These are phyloP conservation scores for Eleusine indica DNA, from an alignment of 176 grass and related monocot genomes.

Conservation along the genomic window DNA sequence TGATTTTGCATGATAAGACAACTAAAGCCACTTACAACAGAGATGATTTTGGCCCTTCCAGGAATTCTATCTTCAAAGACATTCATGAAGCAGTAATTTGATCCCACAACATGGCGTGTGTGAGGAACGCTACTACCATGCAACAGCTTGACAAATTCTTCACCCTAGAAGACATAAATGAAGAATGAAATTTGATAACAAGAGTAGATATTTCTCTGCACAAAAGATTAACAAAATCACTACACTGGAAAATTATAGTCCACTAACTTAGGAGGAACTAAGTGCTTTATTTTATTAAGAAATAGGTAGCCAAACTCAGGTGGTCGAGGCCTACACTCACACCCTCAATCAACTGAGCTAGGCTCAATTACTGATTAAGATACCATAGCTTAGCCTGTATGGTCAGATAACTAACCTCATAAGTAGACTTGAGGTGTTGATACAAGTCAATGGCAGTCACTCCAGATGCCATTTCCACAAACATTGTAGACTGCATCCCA, in stretches of 20 bases:
- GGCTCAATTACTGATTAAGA: neutral
- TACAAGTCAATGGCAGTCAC: slow-evolving; percentile 74
- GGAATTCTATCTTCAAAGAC: slow-evolving; percentile 90
- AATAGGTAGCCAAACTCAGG: neutral
- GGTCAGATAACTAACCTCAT: slow-evolving; percentile 59
- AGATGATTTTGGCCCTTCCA: slow-evolving; percentile 86
- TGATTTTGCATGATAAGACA: slow-evolving; percentile 3
- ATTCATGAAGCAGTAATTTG: slow-evolving; percentile 97
- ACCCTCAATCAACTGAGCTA: neutral
- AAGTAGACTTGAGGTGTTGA: slow-evolving; percentile 75
- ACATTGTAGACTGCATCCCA: slow-evolving; percentile 97
- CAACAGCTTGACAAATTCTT: slow-evolving; percentile 89
- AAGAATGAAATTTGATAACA: slow-evolving; percentile 27
- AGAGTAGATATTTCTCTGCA: slow-evolving; percentile 11
- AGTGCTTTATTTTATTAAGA: neutral
- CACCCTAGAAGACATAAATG: slow-evolving; percentile 49
- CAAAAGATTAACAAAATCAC: neutral
- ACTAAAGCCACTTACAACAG: slow-evolving; percentile 69
- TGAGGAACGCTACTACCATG: slow-evolving; percentile 62
- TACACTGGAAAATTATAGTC: slow-evolving; percentile 7
- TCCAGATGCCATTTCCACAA: slow-evolving; percentile 83
- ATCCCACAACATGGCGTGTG: slow-evolving; percentile 85
- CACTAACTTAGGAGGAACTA: neutral
- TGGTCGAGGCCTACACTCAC: neutral
- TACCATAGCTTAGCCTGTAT: slow-evolving; percentile 23